These are phyloP conservation scores for Trapa bicornis DNA, from an alignment of 345 rosid genomes.

Conservation along the genomic window DNA sequence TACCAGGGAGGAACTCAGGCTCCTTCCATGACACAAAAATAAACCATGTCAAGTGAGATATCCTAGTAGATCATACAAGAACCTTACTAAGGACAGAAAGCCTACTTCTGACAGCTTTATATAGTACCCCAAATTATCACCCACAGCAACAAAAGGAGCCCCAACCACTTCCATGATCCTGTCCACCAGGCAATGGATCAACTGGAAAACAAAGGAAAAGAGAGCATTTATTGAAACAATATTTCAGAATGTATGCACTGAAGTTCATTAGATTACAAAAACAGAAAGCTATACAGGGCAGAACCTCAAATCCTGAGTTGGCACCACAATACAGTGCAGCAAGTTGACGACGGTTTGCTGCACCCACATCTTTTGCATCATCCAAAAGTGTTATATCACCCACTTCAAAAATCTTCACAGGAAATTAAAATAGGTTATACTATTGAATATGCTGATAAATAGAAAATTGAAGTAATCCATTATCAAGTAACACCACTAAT, in stretches of 20 bases:
- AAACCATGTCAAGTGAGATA: background rate
- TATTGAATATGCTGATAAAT: background rate
- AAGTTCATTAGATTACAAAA: background rate
- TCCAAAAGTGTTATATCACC: constrained; percentile 59
- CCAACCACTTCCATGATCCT: constrained; percentile 85
- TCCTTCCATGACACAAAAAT: constrained; percentile 31
- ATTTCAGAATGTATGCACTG: background rate
- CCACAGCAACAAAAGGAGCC: constrained; percentile 43
- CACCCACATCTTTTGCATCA: constrained; percentile 70
- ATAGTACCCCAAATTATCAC: constrained; percentile 48
- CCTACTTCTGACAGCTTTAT: constrained; percentile 57
- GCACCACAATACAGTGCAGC: constrained; percentile 81
- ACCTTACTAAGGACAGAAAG: background rate
- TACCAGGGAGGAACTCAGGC: constrained; percentile 66
- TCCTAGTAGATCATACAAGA: background rate
- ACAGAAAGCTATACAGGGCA: background rate
- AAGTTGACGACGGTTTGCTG: constrained; percentile 52
- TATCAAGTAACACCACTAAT: background rate
- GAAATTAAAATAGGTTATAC: background rate
- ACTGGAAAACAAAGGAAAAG: constrained; percentile 26
- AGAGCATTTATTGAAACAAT: background rate
- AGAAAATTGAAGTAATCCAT: background rate
- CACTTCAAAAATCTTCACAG: constrained; percentile 63
- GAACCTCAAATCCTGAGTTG: constrained; percentile 95
- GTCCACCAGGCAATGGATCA: constrained; percentile 79